Percentiles rank a stretch among this genome's conserved stretches.
These are phyloP conservation scores for Podaxis pistillaris DNA, from an alignment of 768 basidiomycete species.

Conservation along the genomic window DNA sequence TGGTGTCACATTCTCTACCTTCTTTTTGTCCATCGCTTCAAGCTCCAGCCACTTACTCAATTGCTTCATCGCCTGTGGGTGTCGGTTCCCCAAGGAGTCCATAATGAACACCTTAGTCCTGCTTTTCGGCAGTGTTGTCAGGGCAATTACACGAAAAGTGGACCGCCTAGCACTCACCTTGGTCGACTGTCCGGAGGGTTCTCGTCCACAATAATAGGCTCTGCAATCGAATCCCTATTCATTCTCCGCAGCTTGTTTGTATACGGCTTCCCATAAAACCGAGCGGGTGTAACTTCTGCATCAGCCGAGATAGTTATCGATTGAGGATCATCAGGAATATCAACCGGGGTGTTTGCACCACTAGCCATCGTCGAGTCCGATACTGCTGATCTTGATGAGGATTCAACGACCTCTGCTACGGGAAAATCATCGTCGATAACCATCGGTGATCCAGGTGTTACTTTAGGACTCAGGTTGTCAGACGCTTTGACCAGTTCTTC, in stretches of 20 bases:
- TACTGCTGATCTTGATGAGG: neutral
- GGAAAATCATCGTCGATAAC: slow-evolving; percentile 8
- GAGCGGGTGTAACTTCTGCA: slow-evolving; percentile 2
- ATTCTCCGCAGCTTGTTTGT: neutral
- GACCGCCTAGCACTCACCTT: neutral
- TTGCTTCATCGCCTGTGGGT: slow-evolving; percentile 59
- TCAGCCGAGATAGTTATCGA: neutral
- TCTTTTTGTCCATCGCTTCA: slow-evolving; percentile 78
- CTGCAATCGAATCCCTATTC: neutral
- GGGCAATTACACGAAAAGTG: neutral
- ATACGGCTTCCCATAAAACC: slow-evolving; percentile 8
- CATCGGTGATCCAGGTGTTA: slow-evolving; percentile 1
- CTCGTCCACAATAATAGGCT: neutral
- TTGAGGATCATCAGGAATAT: neutral
- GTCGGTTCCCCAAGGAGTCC: slow-evolving; percentile 82
- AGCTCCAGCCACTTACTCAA: slow-evolving; percentile 65
- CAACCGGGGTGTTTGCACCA: neutral
- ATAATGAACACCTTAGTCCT: slow-evolving; percentile 86
- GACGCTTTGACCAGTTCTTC: slow-evolving; percentile 8
- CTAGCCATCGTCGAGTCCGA: neutral
- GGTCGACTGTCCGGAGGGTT: neutral
- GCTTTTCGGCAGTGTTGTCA: slow-evolving; percentile 2
- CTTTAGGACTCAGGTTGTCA: neutral
- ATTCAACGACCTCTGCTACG: slow-evolving; percentile 20
- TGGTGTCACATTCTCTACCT: slow-evolving; percentile 33